These are phyloP conservation scores for Emydomyces testavorans DNA, from an alignment of 2,329 filamentous ascomycete genomes.

Conservation along the genomic window DNA sequence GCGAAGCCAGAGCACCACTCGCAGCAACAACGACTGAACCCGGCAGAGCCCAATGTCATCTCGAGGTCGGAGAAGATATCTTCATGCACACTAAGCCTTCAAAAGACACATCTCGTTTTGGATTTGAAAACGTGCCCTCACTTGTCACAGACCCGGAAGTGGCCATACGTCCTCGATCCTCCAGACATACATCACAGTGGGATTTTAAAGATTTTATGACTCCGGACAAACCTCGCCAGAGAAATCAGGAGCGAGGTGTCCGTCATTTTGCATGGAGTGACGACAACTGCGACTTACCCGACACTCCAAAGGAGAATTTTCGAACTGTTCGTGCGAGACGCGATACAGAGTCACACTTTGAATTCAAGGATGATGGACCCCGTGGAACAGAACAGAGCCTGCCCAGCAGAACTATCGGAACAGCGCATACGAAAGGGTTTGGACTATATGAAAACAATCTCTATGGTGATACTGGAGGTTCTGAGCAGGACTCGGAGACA, in stretches of 20 bases:
- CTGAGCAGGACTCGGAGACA: constrained; percentile 20
- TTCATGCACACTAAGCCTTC: not conserved
- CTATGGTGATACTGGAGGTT: constrained; percentile 50
- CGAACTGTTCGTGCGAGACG: constrained; percentile 58
- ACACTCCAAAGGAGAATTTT: constrained; percentile 39
- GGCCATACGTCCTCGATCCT: constrained; percentile 12
- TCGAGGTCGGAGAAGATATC: constrained; percentile 15
- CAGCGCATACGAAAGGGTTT: constrained; percentile 55
- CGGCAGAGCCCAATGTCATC: constrained; percentile 5
- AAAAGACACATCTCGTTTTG: constrained; percentile 53
- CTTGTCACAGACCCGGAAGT: not conserved
- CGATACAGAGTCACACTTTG: constrained; percentile 72
- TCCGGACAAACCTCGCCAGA: constrained; percentile 60
- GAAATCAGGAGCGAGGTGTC: constrained; percentile 55
- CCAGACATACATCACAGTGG: constrained; percentile 59
- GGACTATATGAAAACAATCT: constrained; percentile 69
- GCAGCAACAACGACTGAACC: not conserved
- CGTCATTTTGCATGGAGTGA: constrained; percentile 68
- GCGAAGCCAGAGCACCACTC: not conserved
- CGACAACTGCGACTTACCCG: constrained; percentile 41
- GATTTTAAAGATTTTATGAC: constrained; percentile 79
- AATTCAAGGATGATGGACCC: constrained; percentile 64
- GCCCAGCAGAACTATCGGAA: constrained; percentile 30
- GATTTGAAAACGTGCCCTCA: constrained; percentile 12
- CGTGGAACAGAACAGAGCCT: constrained; percentile 40